Evolutionary conservation across 345 rosid genomes (phyloP).

Genomic region (Kernera saxatilis): DNA sequence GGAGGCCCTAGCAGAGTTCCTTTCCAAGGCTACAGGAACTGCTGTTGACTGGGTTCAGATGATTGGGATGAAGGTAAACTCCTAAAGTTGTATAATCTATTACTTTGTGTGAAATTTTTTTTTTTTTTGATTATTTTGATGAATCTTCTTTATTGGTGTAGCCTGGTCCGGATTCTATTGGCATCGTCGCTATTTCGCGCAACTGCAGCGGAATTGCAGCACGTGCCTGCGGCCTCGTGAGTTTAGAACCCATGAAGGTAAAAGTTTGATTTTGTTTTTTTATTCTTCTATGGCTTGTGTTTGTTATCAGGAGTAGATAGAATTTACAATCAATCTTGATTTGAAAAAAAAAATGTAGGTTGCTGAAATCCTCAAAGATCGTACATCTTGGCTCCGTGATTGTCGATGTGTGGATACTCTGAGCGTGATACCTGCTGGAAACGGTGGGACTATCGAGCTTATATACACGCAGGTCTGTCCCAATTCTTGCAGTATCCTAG

Average conservation of each 20-base stretch:
- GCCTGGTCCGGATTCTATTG: slow-evolving; percentile 99
- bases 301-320: background rate
- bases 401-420: slow-evolving; percentile 73
- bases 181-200: slow-evolving; percentile 98
- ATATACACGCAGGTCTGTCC: slow-evolving; percentile 72
- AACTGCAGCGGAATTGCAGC: slow-evolving; percentile 97
- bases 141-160: slow-evolving; percentile 20
- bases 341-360: slow-evolving; percentile 35
- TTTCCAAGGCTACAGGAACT: slow-evolving; percentile 88
- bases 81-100: background rate
- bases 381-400: slow-evolving; percentile 91
- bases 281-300: background rate
- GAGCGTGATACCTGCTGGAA: slow-evolving; percentile 78
- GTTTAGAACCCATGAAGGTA: slow-evolving; percentile 97
- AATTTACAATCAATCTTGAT: background rate
- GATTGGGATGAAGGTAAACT: slow-evolving; percentile 95
- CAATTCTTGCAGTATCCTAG: background rate
- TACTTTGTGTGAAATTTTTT: no score
- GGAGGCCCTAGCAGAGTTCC: slow-evolving; percentile 70
- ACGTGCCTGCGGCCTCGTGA: slow-evolving; percentile 99
- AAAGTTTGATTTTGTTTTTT: background rate
- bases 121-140: no score
- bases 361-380: slow-evolving; percentile 96
- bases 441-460: slow-evolving; percentile 84
- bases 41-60: slow-evolving; percentile 99